A percentile compares a stretch with the other conserved stretches of the same genome.
Evolutionary conservation across 176 grass and related monocot species (phyloP).

Genomic region (Thalia dealbata): DNA sequence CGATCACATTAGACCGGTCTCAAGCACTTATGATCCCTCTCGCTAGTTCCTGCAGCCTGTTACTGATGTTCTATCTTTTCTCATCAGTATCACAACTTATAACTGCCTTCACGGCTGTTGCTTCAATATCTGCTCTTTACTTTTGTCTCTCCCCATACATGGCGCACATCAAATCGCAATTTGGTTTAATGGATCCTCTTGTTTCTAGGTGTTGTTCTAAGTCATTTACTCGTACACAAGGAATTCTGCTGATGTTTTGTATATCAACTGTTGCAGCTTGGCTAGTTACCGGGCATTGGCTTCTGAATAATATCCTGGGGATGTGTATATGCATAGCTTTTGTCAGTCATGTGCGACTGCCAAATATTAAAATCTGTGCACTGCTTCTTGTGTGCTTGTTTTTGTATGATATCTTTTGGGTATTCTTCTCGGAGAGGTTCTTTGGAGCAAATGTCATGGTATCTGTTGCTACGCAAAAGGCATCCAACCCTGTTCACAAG

Average conservation of each 20-base stretch:
- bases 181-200: slow-evolving; percentile 55
- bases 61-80: slow-evolving; percentile 96
- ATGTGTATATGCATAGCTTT: slow-evolving; percentile 90
- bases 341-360: slow-evolving; percentile 90
- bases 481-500: slow-evolving; percentile 86
- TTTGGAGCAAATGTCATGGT: slow-evolving; percentile 99
- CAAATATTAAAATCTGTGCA: slow-evolving; percentile 92
- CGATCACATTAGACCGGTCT: slow-evolving; percentile 70
- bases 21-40: slow-evolving; percentile 88
- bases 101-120: slow-evolving; percentile 62
- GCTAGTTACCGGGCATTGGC: slow-evolving; percentile 88
- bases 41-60: slow-evolving; percentile 72
- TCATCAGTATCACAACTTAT: slow-evolving; percentile 80
- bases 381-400: slow-evolving; percentile 83
- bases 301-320: slow-evolving; percentile 78
- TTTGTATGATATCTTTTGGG: slow-evolving; percentile 94
- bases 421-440: slow-evolving; percentile 93
- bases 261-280: slow-evolving; percentile 47
- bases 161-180: slow-evolving; percentile 36
- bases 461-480: slow-evolving; percentile 95
- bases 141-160: slow-evolving; percentile 65
- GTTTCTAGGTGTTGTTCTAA: slow-evolving; percentile 75
- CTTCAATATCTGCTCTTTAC: slow-evolving; percentile 71
- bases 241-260: slow-evolving; percentile 45
- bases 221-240: slow-evolving; percentile 64